Base-by-base conservation (phyloP, 192 early-diverging fungal genomes). In the Rhizophagus sp. region DNA sequence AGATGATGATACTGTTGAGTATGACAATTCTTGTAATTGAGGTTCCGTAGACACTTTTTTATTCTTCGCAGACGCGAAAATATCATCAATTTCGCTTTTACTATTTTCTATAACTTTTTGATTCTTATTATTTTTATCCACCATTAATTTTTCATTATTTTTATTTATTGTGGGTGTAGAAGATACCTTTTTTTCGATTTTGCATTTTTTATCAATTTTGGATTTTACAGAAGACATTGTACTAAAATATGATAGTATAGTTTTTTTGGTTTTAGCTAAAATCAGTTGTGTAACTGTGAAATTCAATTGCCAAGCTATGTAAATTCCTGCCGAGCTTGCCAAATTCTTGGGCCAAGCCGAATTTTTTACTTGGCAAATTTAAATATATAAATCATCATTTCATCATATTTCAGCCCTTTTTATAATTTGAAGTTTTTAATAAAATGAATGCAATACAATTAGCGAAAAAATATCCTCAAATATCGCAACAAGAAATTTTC, bases 361-460 rank as follows among this genome's bases (percentile, higher is more conserved):
- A 12, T 12, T 19, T 57, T 22, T 19, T 57, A 57, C 52, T 57
- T 57, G 52, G 52, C 52, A 57, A 57, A 57, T 22, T 6, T 4
- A 57, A 19, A 57, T 57, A 57, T 22, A 57, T 22, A 57, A 22
- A 7, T 57, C 52, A 57, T 19, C 52, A 57, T 22, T 7, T 22
- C 19, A 22, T 57, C 17, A 19, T 57, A 25, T 25, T 13, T 64
- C 2, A 12, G 1, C 19, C 30, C 30, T 1, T 30, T 2, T 4
- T 47, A 47, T 5, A 41, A 41, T 9, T 47, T 47, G 44, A 44
- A 44, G 41, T 44, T 44, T 10, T 44, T 4, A 10, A 47, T 19
- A 69, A 57, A 78, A 78, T 79, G 78, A 79, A 79, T 70, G 78
- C 34, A 22, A 68, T 79, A 10, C 65, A 79, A 68, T 41, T 79